These are phyloP conservation scores for Quercus ilex DNA, from an alignment of 306 rosid genomes.

Conservation along the genomic window DNA sequence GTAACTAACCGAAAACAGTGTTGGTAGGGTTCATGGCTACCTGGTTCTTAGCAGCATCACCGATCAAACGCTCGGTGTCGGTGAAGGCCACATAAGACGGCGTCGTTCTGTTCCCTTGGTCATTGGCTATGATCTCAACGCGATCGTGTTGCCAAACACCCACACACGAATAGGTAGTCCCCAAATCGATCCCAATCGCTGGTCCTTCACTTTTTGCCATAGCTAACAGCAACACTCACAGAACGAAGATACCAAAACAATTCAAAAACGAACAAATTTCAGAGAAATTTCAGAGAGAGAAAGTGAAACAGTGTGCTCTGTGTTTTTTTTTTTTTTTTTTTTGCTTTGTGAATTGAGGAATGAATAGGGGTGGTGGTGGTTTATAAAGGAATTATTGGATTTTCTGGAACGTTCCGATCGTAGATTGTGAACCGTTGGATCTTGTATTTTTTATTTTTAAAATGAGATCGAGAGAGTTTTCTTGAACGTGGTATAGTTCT, in stretches of 20 bases:
- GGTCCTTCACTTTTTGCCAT: conserved; percentile 62
- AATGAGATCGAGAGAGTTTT: not conserved
- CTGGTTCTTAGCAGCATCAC: conserved; percentile 52
- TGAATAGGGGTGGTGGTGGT: not conserved
- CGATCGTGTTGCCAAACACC: conserved; percentile 59
- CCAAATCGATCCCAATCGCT: conserved; percentile 53
- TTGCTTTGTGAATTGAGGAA: not conserved
- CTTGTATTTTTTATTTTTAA: not conserved
- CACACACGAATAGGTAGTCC: conserved; percentile 48
- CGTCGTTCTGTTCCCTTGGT: conserved; percentile 54
- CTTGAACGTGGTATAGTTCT: not conserved
- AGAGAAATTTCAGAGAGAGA: not conserved
- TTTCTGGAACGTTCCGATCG: conserved; percentile 41
- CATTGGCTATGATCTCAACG: conserved; percentile 57
- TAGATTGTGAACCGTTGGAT: conserved; percentile 38
- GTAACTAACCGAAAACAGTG: conserved; percentile 46
- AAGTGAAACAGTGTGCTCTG: too few species aligned
- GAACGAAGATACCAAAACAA: not conserved
- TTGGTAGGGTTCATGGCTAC: conserved; percentile 57
- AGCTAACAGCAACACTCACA: not conserved
- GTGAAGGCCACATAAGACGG: conserved; percentile 60
- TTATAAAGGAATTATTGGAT: conserved; percentile 17
- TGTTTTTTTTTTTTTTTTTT: not conserved
- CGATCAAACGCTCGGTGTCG: conserved; percentile 45
- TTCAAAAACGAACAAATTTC: not conserved